Base-by-base conservation (phyloP, 208 protist species). In the Acanthamoeba healyi region DNA sequence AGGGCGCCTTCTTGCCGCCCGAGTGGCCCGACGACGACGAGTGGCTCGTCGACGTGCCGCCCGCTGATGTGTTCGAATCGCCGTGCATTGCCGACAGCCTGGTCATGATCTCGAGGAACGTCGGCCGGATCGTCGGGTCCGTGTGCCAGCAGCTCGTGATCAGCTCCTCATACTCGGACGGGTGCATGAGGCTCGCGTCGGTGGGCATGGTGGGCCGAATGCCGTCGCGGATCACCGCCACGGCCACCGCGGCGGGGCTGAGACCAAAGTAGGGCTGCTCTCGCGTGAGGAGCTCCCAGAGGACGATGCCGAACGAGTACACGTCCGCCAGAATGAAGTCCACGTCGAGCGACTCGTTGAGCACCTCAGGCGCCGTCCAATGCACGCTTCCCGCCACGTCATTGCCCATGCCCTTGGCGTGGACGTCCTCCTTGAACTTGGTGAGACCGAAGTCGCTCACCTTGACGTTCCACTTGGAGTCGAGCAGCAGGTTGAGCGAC, bases 71-170 rank as follows among this genome's bases (percentile, higher is more conserved):
- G n/a, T n/a, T n/a, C 51, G 26, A 0, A 19, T 58, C 51, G 15
- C 14, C 19, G 51, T 58, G 51, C 51, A 58, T 58, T 12, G 51
- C 26, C 24, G 32, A 38, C 24, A 87, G 79, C 15, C 79, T 10
- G 32, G 79, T 87, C 79, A 87, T 87, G 36, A 81, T 81, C 42
- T 36, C 70, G 38, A 81, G 32, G 70, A 81, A 81, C 26, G 70
- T 14, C 22, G 70, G 70, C 19, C 70, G 70, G 36, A 81, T 42
- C 9, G 70, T 42, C 26, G 32, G 70, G 1, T 81, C 70, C 0
- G 10, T 36, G 32, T 81, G 70, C 70, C 70, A 81, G 26, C 70
- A 81, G 26, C 5, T 34, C 7, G 14, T 32, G 7, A 81, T 36
- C 7, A 81, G 32, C 26, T 81, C 70, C 36, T 29, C 26, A 10